Base-by-base conservation (phyloP, 2,329 filamentous ascomycete genomes). In the Verticillium dahliae region DNA sequence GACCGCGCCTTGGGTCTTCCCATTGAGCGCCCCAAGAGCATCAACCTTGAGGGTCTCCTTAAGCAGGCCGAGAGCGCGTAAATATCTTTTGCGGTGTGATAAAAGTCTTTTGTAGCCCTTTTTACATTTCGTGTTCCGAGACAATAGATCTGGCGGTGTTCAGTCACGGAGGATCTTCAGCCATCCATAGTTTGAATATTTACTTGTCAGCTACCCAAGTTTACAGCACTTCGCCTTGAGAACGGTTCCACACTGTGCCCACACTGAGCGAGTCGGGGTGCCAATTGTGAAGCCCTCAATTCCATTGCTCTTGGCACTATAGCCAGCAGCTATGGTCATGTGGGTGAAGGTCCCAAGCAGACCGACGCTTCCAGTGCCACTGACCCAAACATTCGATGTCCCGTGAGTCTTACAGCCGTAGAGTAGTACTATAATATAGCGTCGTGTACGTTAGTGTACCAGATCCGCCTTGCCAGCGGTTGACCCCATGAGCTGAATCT, bases 11-110 rank as follows among this genome's bases (percentile, higher is more conserved):
- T 99, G 65, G 95, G 95, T 60, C 81, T 98, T 73, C 95, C 95
- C 11, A 99, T 99, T 71, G 95, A 99, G 86, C 84, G 94, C 65
- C 95, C 95, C 58, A 99, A 99, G 90, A 96, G 91, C 77, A 96
- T 98, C 74, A 95, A 97, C 78, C 81, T 99, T 61, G 84, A 91
- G 75, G 94, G 94, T 11, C 79, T 99, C 67, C 79, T 97, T 67
- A 89, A 93, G 75, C 74, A 85, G 72, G 84, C 82, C 38, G 82
- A 84, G 73, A 72, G 73, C 33, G 68, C 78, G 65, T 81, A 34
- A 34, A 9, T 3, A 14, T 15, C 13, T 13, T 34, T 31, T 34
- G 31, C 33, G n/a, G 54, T 14, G 27, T 14, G 33, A 35, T 27
- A 56, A 56, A 56, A 56, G 33, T 34, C 13, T 3, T 56, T 56